Base-by-base conservation (phyloP, 352 stramenopile genomes). In the Phytopythium kandeliae region DNA sequence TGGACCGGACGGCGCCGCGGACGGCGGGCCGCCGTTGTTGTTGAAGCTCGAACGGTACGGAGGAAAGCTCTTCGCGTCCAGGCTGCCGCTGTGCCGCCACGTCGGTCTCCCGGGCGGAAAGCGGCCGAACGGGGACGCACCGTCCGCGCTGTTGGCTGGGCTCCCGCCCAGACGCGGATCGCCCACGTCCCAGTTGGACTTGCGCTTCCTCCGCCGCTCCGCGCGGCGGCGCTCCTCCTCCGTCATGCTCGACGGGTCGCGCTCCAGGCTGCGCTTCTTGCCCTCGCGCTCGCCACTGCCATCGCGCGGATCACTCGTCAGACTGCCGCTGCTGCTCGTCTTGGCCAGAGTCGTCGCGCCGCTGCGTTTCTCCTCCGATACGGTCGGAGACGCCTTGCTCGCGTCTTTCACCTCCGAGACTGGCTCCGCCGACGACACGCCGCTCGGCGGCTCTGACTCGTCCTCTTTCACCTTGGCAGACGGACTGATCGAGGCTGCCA, bases 161-260 rank as follows among this genome's bases (percentile, higher is more conserved):
- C 62, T 75, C 34, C 60, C 62, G 47, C 60, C 72, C 13, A 72
- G 63, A 0, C 78, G 76, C 4, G 83, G 83, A 43, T 94, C 83
- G 25, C 80, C 80, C 9, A 90, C 76, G 56, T 94, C 83, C 83
- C 83, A 94, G 53, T 92, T 88, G 0, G 80, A 80, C 45, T 87
- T 90, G 26, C 74, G 75, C 26, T 72, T 76, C 55, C 80, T 72
- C 45, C 83, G 72, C 28, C 78, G 67, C 58, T 87, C 74, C 7
- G 78, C 71, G 38, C 80, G 73, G 4, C 74, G 73, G n/a, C 67
- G 66, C 24, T 84, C 66, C 56, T 85, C 74, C 36, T 82, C 63
- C 3, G 79, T 82, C 38, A 85, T 54, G 2, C 55, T 71, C 36
- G 57, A 43, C 22, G 67, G 57, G 12, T 54, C 44, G 28, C 54